phyloP scores from a whole-genome alignment of 2,329 filamentous ascomycete genomes.

The Claviceps arundinis region DNA sequence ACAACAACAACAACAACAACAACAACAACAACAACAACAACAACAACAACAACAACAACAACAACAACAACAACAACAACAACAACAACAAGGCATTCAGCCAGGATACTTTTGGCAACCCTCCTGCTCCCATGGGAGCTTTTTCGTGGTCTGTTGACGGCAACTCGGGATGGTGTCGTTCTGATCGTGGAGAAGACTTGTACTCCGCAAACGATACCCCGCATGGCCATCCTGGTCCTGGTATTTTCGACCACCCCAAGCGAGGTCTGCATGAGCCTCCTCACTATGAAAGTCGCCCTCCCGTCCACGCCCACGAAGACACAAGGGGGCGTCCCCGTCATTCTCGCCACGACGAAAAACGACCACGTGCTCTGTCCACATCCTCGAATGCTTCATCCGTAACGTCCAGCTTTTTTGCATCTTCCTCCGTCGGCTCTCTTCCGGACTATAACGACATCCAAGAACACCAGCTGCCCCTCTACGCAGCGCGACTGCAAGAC shows the following conservation, averaged over 20 bases:
- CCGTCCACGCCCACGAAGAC: constrained; percentile 6
- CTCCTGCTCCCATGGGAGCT: not conserved
- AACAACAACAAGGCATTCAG: too few relatives aligned
- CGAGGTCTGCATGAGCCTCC: not conserved
- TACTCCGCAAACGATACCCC: not conserved
- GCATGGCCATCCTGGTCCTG: not conserved
- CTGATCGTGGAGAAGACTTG: constrained; percentile 5
- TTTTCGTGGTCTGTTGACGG: not conserved
- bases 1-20: too few relatives aligned
- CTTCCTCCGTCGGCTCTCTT: constrained; percentile 35
- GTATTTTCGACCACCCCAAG: constrained; percentile 7
- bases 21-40: too few relatives aligned
- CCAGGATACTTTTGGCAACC: not conserved
- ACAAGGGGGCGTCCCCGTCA: not conserved
- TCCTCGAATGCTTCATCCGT: constrained; percentile 21
- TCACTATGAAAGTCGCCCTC: not conserved
- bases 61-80: too few relatives aligned
- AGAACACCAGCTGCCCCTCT: constrained; percentile 33
- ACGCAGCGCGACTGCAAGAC: constrained; percentile 27
- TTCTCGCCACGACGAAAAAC: constrained; percentile 3
- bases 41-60: too few relatives aligned
- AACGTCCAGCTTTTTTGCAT: constrained; percentile 20
- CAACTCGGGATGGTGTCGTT: not conserved
- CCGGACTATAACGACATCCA: constrained; percentile 38
- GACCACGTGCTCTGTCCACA: constrained; percentile 18